These are phyloP conservation scores for Phytophthora sp. DNA, from an alignment of 352 stramenopile species.

Conservation along the genomic window DNA sequence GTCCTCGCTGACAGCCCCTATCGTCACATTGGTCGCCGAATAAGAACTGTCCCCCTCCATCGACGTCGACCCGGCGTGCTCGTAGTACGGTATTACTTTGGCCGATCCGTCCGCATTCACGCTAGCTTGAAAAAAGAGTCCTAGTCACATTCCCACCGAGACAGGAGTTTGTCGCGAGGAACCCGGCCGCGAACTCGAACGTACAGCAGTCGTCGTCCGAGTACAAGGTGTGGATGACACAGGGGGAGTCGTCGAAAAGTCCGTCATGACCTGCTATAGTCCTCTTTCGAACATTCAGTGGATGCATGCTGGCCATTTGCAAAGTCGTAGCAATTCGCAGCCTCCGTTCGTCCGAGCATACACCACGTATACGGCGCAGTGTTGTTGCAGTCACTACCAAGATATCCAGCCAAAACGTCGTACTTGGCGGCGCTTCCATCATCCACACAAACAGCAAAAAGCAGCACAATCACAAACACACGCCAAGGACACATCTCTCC, in stretches of 20 bases:
- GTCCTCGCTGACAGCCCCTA: neutral
- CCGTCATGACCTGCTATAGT: constrained; percentile 7
- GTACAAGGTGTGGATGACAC: constrained; percentile 20
- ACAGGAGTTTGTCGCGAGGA: constrained; percentile 6
- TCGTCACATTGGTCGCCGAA: neutral
- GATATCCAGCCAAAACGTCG: constrained; percentile 1
- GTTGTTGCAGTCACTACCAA: neutral
- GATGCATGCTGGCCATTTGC: neutral
- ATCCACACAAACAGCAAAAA: neutral
- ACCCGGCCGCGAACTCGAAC: constrained; percentile 7
- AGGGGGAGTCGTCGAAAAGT: constrained; percentile 3
- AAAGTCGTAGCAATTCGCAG: constrained; percentile 5
- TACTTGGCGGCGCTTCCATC: neutral
- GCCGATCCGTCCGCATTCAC: constrained; percentile 5
- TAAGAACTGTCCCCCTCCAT: constrained; percentile 7
- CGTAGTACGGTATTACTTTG: neutral
- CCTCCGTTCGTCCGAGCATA: constrained; percentile 7
- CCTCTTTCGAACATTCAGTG: constrained; percentile 6
- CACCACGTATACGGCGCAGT: constrained; percentile 1
- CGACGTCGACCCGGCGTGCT: neutral
- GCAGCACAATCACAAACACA: neutral
- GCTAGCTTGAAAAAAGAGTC: neutral
- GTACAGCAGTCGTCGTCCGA: constrained; percentile 2
- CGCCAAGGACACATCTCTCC: neutral
- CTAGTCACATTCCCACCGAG: neutral